phyloP scores from a whole-genome alignment of 805 yeast species.

The Yarrowia porcina region DNA sequence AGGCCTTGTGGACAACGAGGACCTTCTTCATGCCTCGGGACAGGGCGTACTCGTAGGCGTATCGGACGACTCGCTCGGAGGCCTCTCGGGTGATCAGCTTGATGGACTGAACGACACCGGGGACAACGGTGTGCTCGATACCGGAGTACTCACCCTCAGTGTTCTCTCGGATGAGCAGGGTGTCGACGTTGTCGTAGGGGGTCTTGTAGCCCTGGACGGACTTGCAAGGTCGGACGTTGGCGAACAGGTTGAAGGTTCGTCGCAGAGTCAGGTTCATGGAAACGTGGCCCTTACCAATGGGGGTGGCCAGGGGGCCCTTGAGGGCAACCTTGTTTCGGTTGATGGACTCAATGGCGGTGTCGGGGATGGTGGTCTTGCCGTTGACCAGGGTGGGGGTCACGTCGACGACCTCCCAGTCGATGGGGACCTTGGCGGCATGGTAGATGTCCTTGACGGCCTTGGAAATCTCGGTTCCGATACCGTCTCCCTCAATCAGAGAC shows the following conservation, averaged over 20 bases:
- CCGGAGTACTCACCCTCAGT: slow-evolving; percentile 99
- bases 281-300: slow-evolving; percentile 98
- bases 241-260: slow-evolving; percentile 93
- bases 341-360: slow-evolving; percentile 86
- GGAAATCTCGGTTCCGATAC: slow-evolving; percentile 95
- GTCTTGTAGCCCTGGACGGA: slow-evolving; percentile 91
- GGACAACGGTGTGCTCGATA: slow-evolving; percentile 95
- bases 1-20: slow-evolving; percentile 95
- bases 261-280: slow-evolving; percentile 96
- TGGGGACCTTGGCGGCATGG: slow-evolving; percentile 91
- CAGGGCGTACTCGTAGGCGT: slow-evolving; percentile 95
- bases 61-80: slow-evolving; percentile 92
- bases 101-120: slow-evolving; percentile 98
- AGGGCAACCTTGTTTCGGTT: slow-evolving; percentile 91
- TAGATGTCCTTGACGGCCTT: slow-evolving; percentile 90
- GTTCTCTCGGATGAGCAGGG: slow-evolving; percentile 96
- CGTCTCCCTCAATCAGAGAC: slow-evolving; percentile 97
- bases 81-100: slow-evolving; percentile 96
- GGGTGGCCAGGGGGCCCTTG: slow-evolving; percentile 98
- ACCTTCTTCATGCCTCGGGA: slow-evolving; percentile 84
- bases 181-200: slow-evolving; percentile 83
- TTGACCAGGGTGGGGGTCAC: slow-evolving; percentile 89
- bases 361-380: slow-evolving; percentile 91
- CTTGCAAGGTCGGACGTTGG: slow-evolving; percentile 96
- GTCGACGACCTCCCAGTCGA: slow-evolving; percentile 95